phyloP scores from a whole-genome alignment of 2,329 filamentous ascomycete genomes.

The Colletotrichum noveboracense region DNA sequence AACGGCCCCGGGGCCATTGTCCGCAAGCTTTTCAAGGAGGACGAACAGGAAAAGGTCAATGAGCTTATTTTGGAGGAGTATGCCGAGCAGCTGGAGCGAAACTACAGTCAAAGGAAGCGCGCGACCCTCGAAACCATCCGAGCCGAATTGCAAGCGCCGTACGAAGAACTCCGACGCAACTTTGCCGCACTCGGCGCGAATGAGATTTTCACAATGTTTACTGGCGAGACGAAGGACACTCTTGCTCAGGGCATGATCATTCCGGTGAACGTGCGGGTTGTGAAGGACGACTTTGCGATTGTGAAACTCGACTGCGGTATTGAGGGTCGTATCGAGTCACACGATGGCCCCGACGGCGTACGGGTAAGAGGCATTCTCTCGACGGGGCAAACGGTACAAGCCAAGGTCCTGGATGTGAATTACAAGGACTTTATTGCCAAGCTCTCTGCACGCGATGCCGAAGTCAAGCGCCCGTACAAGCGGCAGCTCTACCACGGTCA shows the following conservation, averaged over 20 bases:
- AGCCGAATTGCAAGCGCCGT: constrained; percentile 88
- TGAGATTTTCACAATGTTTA: constrained; percentile 95
- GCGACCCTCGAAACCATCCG: constrained; percentile 96
- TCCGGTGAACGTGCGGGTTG: constrained; percentile 84
- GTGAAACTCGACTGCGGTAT: constrained; percentile 94
- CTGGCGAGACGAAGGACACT: constrained; percentile 86
- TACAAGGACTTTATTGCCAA: constrained; percentile 84
- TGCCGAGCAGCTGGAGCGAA: constrained; percentile 90
- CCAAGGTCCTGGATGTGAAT: constrained; percentile 87
- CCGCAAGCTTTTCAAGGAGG: constrained; percentile 91
- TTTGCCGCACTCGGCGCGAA: constrained; percentile 74
- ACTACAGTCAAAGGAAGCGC: constrained; percentile 93
- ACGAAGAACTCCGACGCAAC: constrained; percentile 88
- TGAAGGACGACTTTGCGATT: constrained; percentile 92
- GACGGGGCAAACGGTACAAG: constrained; percentile 83
- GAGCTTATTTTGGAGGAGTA: constrained; percentile 97
- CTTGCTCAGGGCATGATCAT: constrained; percentile 91
- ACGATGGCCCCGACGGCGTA: constrained; percentile 78
- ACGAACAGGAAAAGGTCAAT: constrained; percentile 93
- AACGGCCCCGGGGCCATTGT: constrained; percentile 90
- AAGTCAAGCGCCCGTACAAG: constrained; percentile 75
- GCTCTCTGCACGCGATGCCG: constrained; percentile 83
- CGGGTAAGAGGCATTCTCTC: constrained; percentile 77
- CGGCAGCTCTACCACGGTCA: constrained; percentile 73
- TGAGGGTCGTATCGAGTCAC: constrained; percentile 83